phyloP scores from a whole-genome alignment of 257 asterid species.

The Jacaranda mimosifolia region DNA sequence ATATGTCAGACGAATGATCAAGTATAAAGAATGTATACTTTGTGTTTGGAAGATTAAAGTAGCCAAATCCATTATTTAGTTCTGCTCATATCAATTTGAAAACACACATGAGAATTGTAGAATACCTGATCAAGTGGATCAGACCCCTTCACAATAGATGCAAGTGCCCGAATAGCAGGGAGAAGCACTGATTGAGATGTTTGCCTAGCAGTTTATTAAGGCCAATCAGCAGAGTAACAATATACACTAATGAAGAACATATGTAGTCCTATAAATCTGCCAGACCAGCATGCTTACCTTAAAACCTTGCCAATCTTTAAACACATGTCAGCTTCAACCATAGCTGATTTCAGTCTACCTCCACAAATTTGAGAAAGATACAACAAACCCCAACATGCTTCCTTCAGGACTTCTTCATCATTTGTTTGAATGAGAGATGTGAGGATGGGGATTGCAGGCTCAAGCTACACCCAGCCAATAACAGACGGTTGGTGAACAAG shows the following conservation, averaged over 20 bases:
- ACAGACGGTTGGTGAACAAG: not conserved
- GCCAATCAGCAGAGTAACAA: not conserved
- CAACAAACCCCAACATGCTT: slow-evolving; percentile 30
- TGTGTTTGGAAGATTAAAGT: no score
- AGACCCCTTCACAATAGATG: not conserved
- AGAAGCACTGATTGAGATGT: slow-evolving; percentile 8
- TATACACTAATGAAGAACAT: not conserved
- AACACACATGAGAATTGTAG: not conserved
- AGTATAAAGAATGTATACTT: no score
- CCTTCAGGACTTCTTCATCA: slow-evolving; percentile 18
- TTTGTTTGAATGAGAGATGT: not conserved
- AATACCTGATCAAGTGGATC: not conserved
- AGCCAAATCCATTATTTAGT: no score
- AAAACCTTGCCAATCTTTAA: not conserved
- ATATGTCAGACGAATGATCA: no score
- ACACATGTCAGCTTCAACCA: not conserved
- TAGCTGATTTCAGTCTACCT: not conserved
- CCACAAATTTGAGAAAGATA: not conserved
- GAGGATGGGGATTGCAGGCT: slow-evolving; percentile 14
- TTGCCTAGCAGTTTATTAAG: not conserved
- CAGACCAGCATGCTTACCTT: not conserved
- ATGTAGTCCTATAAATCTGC: no score
- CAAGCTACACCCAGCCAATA: slow-evolving; percentile 14
- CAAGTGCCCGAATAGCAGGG: slow-evolving; percentile 1
- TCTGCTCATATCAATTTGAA: no score